Evolutionary conservation across 768 basidiomycete species (phyloP), one percentile per base, ranked within the genome.

Genomic region (Lentinula lateritia): DNA sequence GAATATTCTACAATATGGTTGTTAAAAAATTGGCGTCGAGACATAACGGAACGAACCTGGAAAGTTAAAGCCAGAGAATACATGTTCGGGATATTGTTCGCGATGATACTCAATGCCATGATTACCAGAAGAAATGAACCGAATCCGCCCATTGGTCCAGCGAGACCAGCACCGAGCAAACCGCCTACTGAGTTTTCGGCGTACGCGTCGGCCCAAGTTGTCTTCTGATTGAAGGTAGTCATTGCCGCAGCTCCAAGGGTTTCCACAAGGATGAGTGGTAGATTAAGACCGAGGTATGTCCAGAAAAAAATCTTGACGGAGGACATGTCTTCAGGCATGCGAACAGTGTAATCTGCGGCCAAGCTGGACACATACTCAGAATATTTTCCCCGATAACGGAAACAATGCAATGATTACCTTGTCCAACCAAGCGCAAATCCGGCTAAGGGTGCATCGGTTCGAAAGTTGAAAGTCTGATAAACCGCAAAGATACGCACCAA

Each of bases 11-110:
- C 45, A 46, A 13, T n/a, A 7, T 32, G 20, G 9, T 32, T 6
- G 15, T 3, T 9, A 50, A 28, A 50, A 50, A 50, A 43, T 20
- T 6, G 13, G 18, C 4, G 6, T 23, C 20, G 38, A 13, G 38
- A 9, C 7, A 39, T 39, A 8, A 39, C 7, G 2, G 16, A 48
- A 48, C 58, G 15, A n/a, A 59, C 58, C 64, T 86, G 85, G 66
- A 84, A 74, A 64, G 75, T 78, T 61, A 87, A 77, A 18, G 80
- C 77, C 62, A 83, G 79, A 52, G 82, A 84, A 68, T 89, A 89
- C 52, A 88, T 80, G 10, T 85, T 86, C 3, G 82, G 80, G 2
- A 85, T 83, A 52, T 85, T 83, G 70, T 87, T 88, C 9, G 77
- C 84, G 5, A 81, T 81, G 52, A 88, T 83, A 66, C 82, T 84